phyloP scores from a whole-genome alignment of 2,329 filamentous ascomycete genomes.

The Ophiostoma sp. region DNA sequence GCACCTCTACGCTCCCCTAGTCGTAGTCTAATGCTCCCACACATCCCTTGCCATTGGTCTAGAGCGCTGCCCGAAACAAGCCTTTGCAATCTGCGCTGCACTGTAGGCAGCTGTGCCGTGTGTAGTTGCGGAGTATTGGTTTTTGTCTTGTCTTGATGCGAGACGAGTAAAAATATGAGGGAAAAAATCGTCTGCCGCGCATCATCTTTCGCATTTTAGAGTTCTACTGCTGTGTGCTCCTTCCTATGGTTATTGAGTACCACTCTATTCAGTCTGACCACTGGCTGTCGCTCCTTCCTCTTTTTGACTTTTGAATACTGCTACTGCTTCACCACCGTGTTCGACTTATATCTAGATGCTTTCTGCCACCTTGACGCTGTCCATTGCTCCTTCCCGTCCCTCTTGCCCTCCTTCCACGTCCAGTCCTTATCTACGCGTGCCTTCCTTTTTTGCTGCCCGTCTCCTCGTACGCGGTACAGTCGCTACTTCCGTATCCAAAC shows the following conservation, averaged over 20 bases:
- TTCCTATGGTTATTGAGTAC: neutral
- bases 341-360: neutral
- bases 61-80: neutral
- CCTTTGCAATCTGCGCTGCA: neutral
- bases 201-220: neutral
- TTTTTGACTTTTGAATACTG: neutral
- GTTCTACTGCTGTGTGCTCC: neutral
- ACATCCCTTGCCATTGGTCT: neutral
- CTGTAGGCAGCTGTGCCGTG: neutral
- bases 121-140: neutral
- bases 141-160: neutral
- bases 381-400: neutral
- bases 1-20: no score
- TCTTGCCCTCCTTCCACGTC: neutral
- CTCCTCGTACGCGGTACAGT: constrained; percentile 13
- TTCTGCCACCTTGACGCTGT: neutral
- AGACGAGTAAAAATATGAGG: neutral
- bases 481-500: constrained; percentile 17
- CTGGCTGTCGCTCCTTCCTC: neutral
- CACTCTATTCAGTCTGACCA: no score
- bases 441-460: constrained; percentile 18
- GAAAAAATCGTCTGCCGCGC: neutral
- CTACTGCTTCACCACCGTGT: neutral
- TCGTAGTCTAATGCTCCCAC: neutral
- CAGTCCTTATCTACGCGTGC: constrained; percentile 17